Percentiles rank a stretch among this genome's conserved stretches.
Evolutionary conservation across 371 early-diverging fungal genomes (phyloP).

Genomic region (Syncephalastrum sp.): DNA sequence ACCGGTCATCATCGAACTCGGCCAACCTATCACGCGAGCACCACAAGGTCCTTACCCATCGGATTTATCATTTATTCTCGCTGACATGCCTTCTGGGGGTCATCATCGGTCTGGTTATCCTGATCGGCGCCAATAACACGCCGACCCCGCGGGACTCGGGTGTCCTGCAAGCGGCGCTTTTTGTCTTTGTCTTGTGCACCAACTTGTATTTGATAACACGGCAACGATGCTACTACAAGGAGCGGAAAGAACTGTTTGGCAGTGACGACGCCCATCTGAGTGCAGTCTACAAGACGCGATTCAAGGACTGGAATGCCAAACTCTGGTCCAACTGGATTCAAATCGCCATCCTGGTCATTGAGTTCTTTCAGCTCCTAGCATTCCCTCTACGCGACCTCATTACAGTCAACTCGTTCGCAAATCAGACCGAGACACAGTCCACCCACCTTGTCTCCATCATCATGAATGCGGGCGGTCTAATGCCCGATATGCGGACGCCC

Average conservation of each 20-base stretch:
- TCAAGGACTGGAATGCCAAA: conserved; percentile 37
- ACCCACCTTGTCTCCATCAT: conserved; percentile 30
- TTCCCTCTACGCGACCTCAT: conserved; percentile 58
- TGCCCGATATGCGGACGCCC: conserved; percentile 53
- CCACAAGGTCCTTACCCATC: conserved; percentile 33
- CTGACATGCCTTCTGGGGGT: conserved; percentile 28
- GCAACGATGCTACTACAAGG: conserved; percentile 51
- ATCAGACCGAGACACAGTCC: conserved; percentile 14
- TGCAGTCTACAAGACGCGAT: conserved; percentile 42
- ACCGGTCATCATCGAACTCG: conserved; percentile 2
- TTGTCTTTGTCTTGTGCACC: conserved; percentile 52
- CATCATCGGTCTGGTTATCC: conserved; percentile 29
- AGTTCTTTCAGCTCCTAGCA: conserved; percentile 56
- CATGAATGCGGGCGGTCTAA: conserved; percentile 43
- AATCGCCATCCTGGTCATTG: conserved; percentile 56
- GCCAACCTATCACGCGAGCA: conserved; percentile 34
- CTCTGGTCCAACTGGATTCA: conserved; percentile 60
- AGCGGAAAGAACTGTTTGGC: conserved; percentile 42
- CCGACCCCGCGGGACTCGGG: conserved; percentile 2
- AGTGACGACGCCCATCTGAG: conserved; percentile 40
- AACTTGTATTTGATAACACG: conserved; percentile 53
- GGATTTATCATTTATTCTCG: conserved; percentile 39
- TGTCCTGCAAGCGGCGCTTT: conserved; percentile 47
- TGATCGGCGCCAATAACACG: conserved; percentile 30
- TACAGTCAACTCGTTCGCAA: conserved; percentile 29